phyloP scores from a whole-genome alignment of 306 rosid genomes.

The Castanea mollissima region DNA sequence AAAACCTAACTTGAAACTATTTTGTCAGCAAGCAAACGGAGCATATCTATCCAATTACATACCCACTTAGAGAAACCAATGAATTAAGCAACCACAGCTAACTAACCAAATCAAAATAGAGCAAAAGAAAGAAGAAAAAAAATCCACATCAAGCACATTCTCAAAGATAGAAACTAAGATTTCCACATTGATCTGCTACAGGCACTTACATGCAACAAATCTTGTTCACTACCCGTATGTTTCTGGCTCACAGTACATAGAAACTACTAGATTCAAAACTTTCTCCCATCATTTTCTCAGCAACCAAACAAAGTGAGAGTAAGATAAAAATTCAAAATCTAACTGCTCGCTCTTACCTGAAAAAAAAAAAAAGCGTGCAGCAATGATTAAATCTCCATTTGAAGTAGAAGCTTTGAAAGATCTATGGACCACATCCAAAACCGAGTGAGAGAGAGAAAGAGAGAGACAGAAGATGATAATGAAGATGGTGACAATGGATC shows the following conservation, averaged over 20 bases:
- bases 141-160: constrained; percentile 22
- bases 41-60: background rate
- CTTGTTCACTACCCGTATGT: constrained; percentile 10
- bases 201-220: constrained; percentile 32
- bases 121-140: background rate
- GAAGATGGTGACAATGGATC: constrained; percentile 38
- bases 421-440: constrained; percentile 30
- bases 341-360: constrained; percentile 35
- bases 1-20: constrained; percentile 17
- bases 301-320: constrained; percentile 21
- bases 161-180: background rate
- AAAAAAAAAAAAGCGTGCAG: constrained; percentile 17
- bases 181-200: constrained; percentile 36
- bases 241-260: constrained; percentile 3
- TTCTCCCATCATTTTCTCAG: constrained; percentile 12
- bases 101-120: constrained; percentile 17
- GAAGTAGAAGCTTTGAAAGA: constrained; percentile 31
- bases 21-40: constrained; percentile 22
- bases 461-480: constrained; percentile 1
- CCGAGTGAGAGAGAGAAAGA: constrained; percentile 1
- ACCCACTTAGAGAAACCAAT: constrained; percentile 16
- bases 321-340: constrained; percentile 23
- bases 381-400: constrained; percentile 44
- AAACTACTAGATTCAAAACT: constrained; percentile 25
- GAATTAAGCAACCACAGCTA: constrained; percentile 14